A percentile compares a stretch with the other conserved stretches of the same genome.
Conservation (phyloP, 306 rosid genomes). For the Sesbania bispinosa region DNA sequence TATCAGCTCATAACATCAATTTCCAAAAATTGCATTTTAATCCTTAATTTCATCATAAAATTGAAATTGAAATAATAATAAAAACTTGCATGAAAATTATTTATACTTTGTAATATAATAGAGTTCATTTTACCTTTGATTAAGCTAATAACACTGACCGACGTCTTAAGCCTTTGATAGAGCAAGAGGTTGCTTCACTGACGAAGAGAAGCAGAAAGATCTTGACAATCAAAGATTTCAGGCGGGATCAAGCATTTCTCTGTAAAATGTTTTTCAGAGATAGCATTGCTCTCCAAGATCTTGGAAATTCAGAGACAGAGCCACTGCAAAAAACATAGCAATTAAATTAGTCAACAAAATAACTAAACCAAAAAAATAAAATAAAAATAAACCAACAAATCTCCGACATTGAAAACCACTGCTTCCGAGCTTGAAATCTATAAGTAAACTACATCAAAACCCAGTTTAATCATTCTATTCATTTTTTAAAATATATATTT, state of each 20-base stretch:
- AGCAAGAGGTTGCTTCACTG: background rate
- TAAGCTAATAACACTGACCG: too few relatives aligned
- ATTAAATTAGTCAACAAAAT: background rate
- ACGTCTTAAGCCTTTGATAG: background rate
- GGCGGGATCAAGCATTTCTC: slow-evolving; percentile 41
- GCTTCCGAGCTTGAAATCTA: background rate
- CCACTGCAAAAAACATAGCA: slow-evolving; percentile 28
- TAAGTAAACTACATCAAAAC: background rate
- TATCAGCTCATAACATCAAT: background rate
- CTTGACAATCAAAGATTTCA: slow-evolving; percentile 12
- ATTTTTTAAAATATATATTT: too few relatives aligned
- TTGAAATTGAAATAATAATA: background rate
- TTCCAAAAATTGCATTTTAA: background rate
- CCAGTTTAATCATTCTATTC: background rate
- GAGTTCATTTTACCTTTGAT: slow-evolving; percentile 15
- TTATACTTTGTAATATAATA: background rate
- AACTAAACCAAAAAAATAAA: background rate
- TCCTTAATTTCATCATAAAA: background rate
- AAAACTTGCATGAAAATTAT: background rate
- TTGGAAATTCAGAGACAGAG: slow-evolving; percentile 25
- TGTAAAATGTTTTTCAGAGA: slow-evolving; percentile 20
- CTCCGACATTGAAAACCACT: slow-evolving; percentile 22
- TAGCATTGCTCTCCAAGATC: slow-evolving; percentile 45
- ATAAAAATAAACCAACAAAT: slow-evolving; percentile 18
- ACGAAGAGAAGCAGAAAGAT: too few relatives aligned